Evolutionary conservation across 176 grass and related monocot species (phyloP), one percentile per base, ranked within the genome.

Genomic region (Saccharum officinarum): DNA sequence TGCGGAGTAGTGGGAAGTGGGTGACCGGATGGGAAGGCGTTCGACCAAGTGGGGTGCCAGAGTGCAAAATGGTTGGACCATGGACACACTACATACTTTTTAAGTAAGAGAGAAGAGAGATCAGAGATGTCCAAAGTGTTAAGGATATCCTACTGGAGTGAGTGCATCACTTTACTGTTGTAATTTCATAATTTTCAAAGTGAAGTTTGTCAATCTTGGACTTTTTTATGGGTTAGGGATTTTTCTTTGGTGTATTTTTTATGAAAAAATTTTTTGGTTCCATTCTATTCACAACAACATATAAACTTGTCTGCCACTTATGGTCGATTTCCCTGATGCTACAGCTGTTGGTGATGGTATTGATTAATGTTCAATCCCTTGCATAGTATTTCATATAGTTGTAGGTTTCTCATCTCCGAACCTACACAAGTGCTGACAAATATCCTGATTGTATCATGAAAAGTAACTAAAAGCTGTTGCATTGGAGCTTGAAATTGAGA

Each of bases 331-430:
- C 60, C 8, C 2, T 30, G 25, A 30, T 12, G 39, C 59, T 79
- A 46, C 59, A 79, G 9, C 39, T 66, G 33, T 79, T 46, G 1
- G 23, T 44, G 8, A 46, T 33, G 25, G 0, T 20, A 20, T 45
- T 44, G 38, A 12, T 46, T 9, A 41, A 79, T 64, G 76, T 64
- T 64, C 38, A 30, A 20, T 17, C 39, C 60, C 2, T 20, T 4
- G 10, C 28, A 22, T 34, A 46, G 11, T 47, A 80, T 67, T 15
- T 10, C 39, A 67, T 46, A 47, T 34, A 49, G 41, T 18, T 80
- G 26, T n/a, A n/a, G 62, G 78, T 80, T 80, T 80, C 26, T 80
- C 41, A 14, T 67, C 16, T 22, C 26, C 26, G 12, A 80, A 22
- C 10, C 16, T 67, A 8, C 63, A 34, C 28, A 8, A 9, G 42